Base-by-base conservation (phyloP, 2,329 filamentous ascomycete species). In the Paecilomyces sp. region DNA sequence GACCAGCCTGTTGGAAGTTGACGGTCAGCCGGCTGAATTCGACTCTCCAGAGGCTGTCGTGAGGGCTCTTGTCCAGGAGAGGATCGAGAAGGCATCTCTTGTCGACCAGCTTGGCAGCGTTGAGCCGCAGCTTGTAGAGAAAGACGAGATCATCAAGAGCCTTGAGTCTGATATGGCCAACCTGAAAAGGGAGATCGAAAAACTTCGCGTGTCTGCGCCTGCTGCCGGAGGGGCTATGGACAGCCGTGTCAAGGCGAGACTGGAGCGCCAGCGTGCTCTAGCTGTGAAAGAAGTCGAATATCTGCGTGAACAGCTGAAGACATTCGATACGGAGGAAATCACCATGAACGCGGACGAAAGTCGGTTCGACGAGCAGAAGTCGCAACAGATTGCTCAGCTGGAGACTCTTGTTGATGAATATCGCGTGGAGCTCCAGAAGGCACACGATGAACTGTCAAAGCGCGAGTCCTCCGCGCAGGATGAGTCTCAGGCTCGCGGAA, bases 221-320 rank as follows among this genome's bases (percentile, higher is more conserved):
- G 65, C 67, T 25, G 65, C 64, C 30, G 79, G 73, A 3, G 76
- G 79, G 4, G 69, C 76, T 1, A 81, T 77, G 22, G 89, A 91
- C 68, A 89, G 72, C 62, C 84, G 92, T 75, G 83, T 84, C 1
- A 87, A 86, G 52, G 79, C 89, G 57, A 85, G 94, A 33, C 78
- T 97, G 0, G 93, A 99, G 67, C 84, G 94, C 60, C 93, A 97
- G 71, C 89, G 91, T 60, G 85, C 83, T 0, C 82, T 99, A 7
- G 91, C 92, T 0, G 82, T 91, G 25, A 97, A 97, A 70, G 95
- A 99, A 72, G 91, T 94, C 0, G 92, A 97, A 66, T 96, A 96
- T 71, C 83, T 99, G 6, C 89, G 94, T 24, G 93, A 91, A 0
- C 94, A 99, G 74, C 82, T 97, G 58, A 92, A 92, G 76, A 88